These are phyloP conservation scores for Kalanchoe fedtschenkoi DNA, from an alignment of 164 flowering plant species.

Conservation along the genomic window DNA sequence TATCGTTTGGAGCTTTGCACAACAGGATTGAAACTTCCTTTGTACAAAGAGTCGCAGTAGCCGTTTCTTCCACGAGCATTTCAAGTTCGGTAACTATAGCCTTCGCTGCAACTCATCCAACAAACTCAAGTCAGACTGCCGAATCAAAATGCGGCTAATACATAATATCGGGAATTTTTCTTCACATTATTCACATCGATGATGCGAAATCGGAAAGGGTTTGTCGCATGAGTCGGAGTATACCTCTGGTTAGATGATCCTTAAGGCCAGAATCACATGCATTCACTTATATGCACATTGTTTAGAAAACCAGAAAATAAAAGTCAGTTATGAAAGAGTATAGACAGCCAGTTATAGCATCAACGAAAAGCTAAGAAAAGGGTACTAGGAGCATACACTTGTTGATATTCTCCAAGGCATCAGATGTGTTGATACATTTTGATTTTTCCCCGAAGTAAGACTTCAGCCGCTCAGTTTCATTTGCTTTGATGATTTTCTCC, in stretches of 20 bases:
- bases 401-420: slow-evolving; percentile 27
- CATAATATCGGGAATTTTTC: too few species aligned
- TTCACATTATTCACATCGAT: too few species aligned
- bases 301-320: neutral
- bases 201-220: neutral
- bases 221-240: neutral
- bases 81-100: slow-evolving; percentile 37
- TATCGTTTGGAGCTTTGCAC: slow-evolving; percentile 11
- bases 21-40: slow-evolving; percentile 10
- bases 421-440: slow-evolving; percentile 34
- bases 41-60: slow-evolving; percentile 15
- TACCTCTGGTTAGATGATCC: slow-evolving; percentile 43
- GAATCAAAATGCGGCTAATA: too few species aligned
- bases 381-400: slow-evolving; percentile 38
- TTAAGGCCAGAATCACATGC: slow-evolving; percentile 38
- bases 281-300: slow-evolving; percentile 36
- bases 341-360: neutral
- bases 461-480: slow-evolving; percentile 36
- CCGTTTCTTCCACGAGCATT: slow-evolving; percentile 32
- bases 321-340: neutral
- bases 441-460: slow-evolving; percentile 31
- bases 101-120: too few species aligned
- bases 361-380: neutral
- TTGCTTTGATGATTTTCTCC: slow-evolving; percentile 30
- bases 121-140: too few species aligned